Evolutionary conservation across 352 stramenopile species (phyloP).

Genomic region (Phytophthora idaei): DNA sequence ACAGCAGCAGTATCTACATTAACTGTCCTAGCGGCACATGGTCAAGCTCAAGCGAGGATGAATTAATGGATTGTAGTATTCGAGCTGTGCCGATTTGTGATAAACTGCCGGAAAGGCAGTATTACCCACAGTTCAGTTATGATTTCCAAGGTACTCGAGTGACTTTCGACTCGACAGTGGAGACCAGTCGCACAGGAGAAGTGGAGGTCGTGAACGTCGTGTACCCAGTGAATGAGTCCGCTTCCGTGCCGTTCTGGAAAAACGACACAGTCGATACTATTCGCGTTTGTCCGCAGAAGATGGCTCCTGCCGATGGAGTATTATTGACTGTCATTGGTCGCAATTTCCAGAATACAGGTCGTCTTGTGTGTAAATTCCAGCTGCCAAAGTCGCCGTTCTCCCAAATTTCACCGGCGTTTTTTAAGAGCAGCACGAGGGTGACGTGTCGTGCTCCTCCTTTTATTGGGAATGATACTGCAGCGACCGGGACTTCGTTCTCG

Average conservation of each 20-base stretch:
- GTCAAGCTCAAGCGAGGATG: constrained; percentile 73
- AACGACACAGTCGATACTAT: constrained; percentile 97
- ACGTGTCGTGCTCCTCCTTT: constrained; percentile 79
- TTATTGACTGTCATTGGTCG: constrained; percentile 93
- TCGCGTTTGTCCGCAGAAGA: constrained; percentile 76
- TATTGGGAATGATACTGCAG: constrained; percentile 30
- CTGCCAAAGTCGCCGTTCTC: constrained; percentile 20
- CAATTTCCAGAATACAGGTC: constrained; percentile 91
- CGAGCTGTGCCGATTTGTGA: constrained; percentile 93
- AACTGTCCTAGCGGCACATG: constrained; percentile 93
- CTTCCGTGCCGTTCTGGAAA: constrained; percentile 81
- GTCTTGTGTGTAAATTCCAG: constrained; percentile 89
- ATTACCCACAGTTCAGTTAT: constrained; percentile 84
- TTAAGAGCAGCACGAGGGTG: constrained; percentile 82
- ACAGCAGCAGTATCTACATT: constrained; percentile 78
- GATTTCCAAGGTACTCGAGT: constrained; percentile 55
- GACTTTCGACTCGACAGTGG: constrained; percentile 75
- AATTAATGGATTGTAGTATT: constrained; percentile 91
- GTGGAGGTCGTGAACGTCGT: constrained; percentile 91
- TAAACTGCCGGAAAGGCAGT: constrained; percentile 84
- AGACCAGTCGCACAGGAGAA: constrained; percentile 79
- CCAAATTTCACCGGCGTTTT: constrained; percentile 56
- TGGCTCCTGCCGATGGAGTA: constrained; percentile 44
- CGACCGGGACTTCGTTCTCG: constrained; percentile 19
- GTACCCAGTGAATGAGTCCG: constrained; percentile 92